Conservation (phyloP, 2,329 filamentous ascomycete species). For the Talaromyces sp. region DNA sequence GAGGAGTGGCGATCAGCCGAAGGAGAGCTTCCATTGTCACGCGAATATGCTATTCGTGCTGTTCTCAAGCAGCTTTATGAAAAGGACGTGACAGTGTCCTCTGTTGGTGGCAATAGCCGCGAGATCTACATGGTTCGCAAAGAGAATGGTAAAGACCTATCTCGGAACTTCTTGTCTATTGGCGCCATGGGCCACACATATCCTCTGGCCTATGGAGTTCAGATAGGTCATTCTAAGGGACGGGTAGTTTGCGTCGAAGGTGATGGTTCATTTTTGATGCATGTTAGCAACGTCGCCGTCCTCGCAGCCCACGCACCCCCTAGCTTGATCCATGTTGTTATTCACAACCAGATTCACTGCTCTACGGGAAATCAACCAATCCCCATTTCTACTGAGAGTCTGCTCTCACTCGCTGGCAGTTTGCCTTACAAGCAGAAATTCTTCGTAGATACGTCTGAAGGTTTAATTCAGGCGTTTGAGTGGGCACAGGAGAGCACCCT, state of each 20-base stretch:
- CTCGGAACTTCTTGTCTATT: neutral
- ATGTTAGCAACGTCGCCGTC: neutral
- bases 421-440: neutral
- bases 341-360: neutral
- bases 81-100: neutral
- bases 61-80: neutral
- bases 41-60: neutral
- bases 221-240: neutral
- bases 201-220: neutral
- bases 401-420: neutral
- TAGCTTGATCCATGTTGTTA: neutral
- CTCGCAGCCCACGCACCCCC: neutral
- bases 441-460: neutral
- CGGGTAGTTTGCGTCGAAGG: neutral
- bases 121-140: constrained; percentile 3
- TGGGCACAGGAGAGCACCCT: neutral
- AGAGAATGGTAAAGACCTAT: neutral
- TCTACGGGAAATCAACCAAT: constrained; percentile 1
- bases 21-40: neutral
- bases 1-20: neutral
- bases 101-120: constrained; percentile 4
- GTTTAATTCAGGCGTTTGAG: neutral
- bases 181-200: constrained; percentile 4
- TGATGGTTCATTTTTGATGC: constrained; percentile 4
- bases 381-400: neutral